Evolutionary conservation across 768 basidiomycete genomes (phyloP).

Genomic region (Tylopilus sp.): DNA sequence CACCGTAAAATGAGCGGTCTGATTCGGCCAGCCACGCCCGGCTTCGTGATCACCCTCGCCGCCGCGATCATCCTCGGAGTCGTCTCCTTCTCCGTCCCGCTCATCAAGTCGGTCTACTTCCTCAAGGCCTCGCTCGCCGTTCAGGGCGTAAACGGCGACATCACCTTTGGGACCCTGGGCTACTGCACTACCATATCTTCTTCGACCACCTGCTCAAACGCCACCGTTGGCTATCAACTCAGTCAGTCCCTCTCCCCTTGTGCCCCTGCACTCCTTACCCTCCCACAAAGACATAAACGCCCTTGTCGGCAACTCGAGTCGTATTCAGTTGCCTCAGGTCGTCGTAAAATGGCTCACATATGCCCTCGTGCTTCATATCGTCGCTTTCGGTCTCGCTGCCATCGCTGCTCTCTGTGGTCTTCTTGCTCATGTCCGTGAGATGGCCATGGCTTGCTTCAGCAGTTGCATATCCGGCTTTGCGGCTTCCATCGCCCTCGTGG

Average conservation of each 20-base stretch:
- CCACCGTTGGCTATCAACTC: slow-evolving; percentile 83
- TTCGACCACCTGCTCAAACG: slow-evolving; percentile 69
- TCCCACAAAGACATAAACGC: slow-evolving; percentile 66
- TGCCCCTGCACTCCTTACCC: slow-evolving; percentile 4
- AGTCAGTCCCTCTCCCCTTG: slow-evolving; percentile 46
- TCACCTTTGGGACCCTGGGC: slow-evolving; percentile 87
- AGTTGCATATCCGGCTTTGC: slow-evolving; percentile 80
- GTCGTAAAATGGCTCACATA: slow-evolving; percentile 96
- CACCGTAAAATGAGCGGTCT: slow-evolving; percentile 47
- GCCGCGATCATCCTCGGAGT: slow-evolving; percentile 78
- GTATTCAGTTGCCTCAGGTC: slow-evolving; percentile 73
- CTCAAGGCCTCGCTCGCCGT: slow-evolving; percentile 66
- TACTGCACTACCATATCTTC: slow-evolving; percentile 68
- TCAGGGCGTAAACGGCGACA: slow-evolving; percentile 48
- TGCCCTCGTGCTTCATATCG: slow-evolving; percentile 85
- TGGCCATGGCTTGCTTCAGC: slow-evolving; percentile 82
- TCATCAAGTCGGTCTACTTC: slow-evolving; percentile 86
- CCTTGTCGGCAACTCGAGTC: slow-evolving; percentile 65
- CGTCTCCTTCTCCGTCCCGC: slow-evolving; percentile 88
- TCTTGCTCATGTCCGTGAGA: slow-evolving; percentile 82
- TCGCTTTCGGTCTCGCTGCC: slow-evolving; percentile 74
- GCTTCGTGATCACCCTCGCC: slow-evolving; percentile 77
- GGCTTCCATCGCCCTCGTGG: slow-evolving; percentile 72
- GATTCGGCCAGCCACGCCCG: slow-evolving; percentile 86
- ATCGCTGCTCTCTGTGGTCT: slow-evolving; percentile 78